Percentiles rank a stretch among this genome's conserved stretches.
Evolutionary conservation across 2,329 filamentous ascomycete species (phyloP).

Genomic region (Paecilomyces formosus): DNA sequence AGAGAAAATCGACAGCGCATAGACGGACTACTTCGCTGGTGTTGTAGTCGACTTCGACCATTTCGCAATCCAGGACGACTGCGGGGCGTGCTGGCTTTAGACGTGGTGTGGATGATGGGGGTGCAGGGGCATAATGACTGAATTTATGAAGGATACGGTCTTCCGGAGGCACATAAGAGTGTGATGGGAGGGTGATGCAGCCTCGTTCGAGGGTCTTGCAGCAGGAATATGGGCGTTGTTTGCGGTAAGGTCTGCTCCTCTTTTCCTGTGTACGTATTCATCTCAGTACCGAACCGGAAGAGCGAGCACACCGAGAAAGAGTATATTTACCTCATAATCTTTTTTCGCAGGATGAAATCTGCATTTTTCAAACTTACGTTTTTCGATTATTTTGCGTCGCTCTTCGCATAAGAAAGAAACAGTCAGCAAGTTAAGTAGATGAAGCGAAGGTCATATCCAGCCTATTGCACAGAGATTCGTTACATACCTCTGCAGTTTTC

Average conservation of each 20-base stretch:
- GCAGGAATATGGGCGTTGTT: background rate
- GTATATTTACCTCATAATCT: background rate
- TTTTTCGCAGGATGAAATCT: background rate
- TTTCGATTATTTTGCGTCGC: background rate
- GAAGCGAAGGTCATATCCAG: background rate
- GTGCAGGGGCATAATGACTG: background rate
- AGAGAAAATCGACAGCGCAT: slow-evolving; percentile 39
- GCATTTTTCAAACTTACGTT: background rate
- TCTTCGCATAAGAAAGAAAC: background rate
- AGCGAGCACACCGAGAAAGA: background rate
- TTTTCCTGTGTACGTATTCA: background rate
- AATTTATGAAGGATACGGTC: background rate
- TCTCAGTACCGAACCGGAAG: background rate
- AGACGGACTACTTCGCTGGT: slow-evolving; percentile 28
- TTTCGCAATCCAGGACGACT: slow-evolving; percentile 44
- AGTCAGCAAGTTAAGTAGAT: background rate
- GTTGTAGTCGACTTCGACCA: slow-evolving; percentile 31
- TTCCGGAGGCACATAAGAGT: background rate
- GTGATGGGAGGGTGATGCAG: background rate
- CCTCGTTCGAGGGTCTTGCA: background rate
- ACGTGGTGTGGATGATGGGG: background rate
- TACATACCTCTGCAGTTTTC: background rate
- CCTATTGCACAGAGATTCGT: background rate
- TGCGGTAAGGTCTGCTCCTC: background rate
- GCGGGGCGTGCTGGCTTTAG: slow-evolving; percentile 13